A percentile compares a stretch with the other conserved stretches of the same genome.
phyloP scores from a whole-genome alignment of 305 asterid species.

The Fraxinus paxiana region DNA sequence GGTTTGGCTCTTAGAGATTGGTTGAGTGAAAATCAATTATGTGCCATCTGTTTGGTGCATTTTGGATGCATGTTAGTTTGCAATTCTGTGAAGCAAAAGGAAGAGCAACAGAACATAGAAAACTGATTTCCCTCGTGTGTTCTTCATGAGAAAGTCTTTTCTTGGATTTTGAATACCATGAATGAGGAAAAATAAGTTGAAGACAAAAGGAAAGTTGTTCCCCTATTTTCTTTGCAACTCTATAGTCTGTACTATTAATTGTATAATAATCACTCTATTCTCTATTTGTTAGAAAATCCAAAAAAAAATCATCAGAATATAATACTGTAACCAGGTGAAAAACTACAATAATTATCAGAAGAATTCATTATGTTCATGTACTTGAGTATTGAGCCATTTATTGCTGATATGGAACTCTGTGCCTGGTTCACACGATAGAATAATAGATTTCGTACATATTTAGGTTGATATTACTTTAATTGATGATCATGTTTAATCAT shows the following conservation, averaged over 20 bases:
- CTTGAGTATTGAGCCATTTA: neutral
- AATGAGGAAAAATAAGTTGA: neutral
- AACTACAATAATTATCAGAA: neutral
- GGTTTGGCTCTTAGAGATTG: neutral
- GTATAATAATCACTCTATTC: neutral
- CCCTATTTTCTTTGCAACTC: neutral
- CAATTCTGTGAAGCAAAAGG: conserved; percentile 1
- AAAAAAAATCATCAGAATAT: neutral
- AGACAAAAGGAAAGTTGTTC: neutral
- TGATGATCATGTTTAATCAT: neutral
- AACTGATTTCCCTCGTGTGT: neutral
- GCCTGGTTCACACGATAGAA: neutral
- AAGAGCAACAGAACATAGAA: neutral
- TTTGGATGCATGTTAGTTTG: conserved; percentile 19
- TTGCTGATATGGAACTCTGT: neutral
- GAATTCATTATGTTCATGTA: neutral
- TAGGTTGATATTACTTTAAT: neutral
- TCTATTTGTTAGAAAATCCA: neutral
- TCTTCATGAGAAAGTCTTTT: neutral
- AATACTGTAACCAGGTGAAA: neutral
- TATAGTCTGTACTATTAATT: neutral
- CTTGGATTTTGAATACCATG: neutral
- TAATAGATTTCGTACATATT: neutral
- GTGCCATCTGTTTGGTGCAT: conserved; percentile 8
- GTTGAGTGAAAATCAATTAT: conserved; percentile 5